Evolutionary conservation across 768 basidiomycete species (phyloP), one percentile per base, ranked within the genome.

Genomic region (Dioszegia hungarica): DNA sequence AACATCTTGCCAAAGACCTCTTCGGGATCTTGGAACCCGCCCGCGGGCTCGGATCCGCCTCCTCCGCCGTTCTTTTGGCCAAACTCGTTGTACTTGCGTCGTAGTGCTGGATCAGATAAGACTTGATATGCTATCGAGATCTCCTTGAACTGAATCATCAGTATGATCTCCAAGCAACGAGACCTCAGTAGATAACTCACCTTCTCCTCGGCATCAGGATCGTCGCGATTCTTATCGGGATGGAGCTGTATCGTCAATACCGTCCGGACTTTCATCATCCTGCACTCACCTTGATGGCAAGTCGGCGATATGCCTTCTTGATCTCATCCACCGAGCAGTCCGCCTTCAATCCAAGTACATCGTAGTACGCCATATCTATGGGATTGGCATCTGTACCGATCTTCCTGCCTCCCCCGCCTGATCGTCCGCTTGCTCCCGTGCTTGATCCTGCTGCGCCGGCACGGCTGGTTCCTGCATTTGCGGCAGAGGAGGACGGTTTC

Each of bases 1-100:
- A 76, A 76, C 75, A 76, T 73, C 53, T 67, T 76, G 2, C 75
- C 75, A 56, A 76, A 74, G 27, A 76, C 75, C 43, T 74, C 73
- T 59, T 76, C 75, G 17, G 75, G 73, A 64, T 76, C 75, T 36
- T 65, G 64, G 62, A 76, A 76, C 2, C 75, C 75, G 12, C 75
- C 75, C 5, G 66, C 68, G 0, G 75, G 75, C 50, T 76, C 75
- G 2, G 72, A 71, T 2, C 60, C 58, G 17, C 75, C 75, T 15
- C 51, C 51, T 0, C 73, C 73, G 3, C 75, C 74, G 43, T 72
- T 72, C 62, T 73, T 73, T 44, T 76, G 73, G 1, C 75, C 75
- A 40, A 73, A 72, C 52, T 71, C 70, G 47, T 76, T 76, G 65
- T 76, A 76, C 47, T 73, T 76, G 22, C 64, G 59, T 39, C 75